phyloP scores from a whole-genome alignment of 495 filamentous ascomycete genomes.

The Cercophora samala region DNA sequence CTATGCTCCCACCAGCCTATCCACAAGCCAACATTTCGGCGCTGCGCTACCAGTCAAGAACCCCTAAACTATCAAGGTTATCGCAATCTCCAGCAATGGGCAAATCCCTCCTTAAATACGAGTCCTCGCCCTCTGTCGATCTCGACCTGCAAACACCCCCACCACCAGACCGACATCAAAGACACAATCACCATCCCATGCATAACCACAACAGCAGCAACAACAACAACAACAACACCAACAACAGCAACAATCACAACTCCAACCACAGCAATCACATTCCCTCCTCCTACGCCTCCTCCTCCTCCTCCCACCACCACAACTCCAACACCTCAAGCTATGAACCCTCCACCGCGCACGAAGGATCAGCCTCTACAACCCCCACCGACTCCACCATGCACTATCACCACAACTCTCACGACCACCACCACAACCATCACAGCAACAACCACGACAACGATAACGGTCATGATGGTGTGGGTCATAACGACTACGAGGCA shows the following conservation, averaged over 20 bases:
- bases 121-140: constrained; percentile 33
- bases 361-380: constrained; percentile 37
- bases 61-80: constrained; percentile 23
- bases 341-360: constrained; percentile 22
- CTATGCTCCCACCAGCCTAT: constrained; percentile 46
- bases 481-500: constrained; percentile 31
- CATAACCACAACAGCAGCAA: constrained; percentile 18
- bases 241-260: too few relatives aligned
- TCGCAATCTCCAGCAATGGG: constrained; percentile 32
- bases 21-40: constrained; percentile 47
- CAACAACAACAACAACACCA: constrained; percentile 1
- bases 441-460: constrained; percentile 7
- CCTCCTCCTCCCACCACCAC: constrained; percentile 26
- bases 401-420: constrained; percentile 11
- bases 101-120: constrained; percentile 40
- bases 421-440: constrained; percentile 14
- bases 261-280: neutral
- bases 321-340: constrained; percentile 33
- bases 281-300: constrained; percentile 19
- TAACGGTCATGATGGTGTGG: constrained; percentile 7
- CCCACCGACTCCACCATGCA: constrained; percentile 23
- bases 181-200: constrained; percentile 28
- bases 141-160: constrained; percentile 23
- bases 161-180: constrained; percentile 14
- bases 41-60: constrained; percentile 37